Conservation (phyloP, 768 basidiomycete genomes). For the Termitomyces sp. region DNA sequence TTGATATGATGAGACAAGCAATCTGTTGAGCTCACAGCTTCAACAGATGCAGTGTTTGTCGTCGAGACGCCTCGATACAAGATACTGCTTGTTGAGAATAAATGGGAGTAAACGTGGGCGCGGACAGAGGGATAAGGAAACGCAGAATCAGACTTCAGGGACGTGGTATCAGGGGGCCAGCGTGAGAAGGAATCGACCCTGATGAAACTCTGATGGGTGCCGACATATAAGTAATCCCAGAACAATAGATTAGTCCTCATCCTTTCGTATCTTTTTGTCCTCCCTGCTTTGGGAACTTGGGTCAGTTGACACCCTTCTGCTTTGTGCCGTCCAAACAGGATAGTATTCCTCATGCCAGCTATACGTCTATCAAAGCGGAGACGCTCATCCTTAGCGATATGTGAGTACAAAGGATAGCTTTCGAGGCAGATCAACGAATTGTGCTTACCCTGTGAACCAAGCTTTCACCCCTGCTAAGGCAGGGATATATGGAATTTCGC, state of each 20-base stretch:
- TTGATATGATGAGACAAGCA: background rate
- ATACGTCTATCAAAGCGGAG: slow-evolving; percentile 14
- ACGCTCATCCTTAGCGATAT: slow-evolving; percentile 12
- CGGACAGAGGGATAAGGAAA: background rate
- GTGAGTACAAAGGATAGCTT: slow-evolving; percentile 4
- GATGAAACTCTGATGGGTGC: background rate
- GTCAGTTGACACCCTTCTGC: background rate
- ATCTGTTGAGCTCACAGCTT: background rate
- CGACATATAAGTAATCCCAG: slow-evolving; percentile 1
- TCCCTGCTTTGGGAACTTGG: slow-evolving; percentile 14
- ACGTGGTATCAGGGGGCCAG: background rate
- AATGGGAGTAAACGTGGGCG: background rate
- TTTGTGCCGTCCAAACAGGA: slow-evolving; percentile 1
- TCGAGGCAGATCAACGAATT: background rate
- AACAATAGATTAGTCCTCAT: background rate
- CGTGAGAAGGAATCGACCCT: background rate
- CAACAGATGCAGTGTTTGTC: background rate
- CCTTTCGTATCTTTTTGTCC: slow-evolving; percentile 13
- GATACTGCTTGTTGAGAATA: background rate
- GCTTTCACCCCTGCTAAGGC: slow-evolving; percentile 39
- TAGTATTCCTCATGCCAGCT: slow-evolving; percentile 11
- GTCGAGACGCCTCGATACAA: background rate
- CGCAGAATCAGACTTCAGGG: background rate
- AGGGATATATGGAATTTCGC: slow-evolving; percentile 44
- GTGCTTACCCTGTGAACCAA: background rate